Base-by-base conservation (phyloP, 805 yeast species). In the Starmerella apis region DNA sequence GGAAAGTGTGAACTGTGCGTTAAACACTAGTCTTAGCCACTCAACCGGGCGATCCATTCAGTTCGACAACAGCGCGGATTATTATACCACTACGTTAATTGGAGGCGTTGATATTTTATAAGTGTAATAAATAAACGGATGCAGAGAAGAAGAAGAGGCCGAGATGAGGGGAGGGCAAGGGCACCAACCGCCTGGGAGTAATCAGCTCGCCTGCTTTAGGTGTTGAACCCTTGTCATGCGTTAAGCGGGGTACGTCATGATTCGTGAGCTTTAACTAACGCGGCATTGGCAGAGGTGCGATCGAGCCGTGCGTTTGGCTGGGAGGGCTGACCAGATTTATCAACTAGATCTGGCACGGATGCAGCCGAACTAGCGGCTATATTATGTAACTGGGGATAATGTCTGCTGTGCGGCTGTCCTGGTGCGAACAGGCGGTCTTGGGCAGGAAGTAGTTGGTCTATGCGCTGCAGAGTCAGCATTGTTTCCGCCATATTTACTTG, bases 1-100 rank as follows among this genome's bases (percentile, higher is more conserved):
- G 4, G 53, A 52, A 8, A 55, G 20, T 10, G 53, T 43, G 11
- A 50, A n/a, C 35, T 47, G 50, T 10, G 48, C 44, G 35, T 48
- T 42, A 11, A 53, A 48, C 25, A 38, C 33, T 3, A 20, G 19
- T 24, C 45, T 24, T 9, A 44, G 28, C 33, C 36, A n/a, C 18
- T 22, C 36, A 2, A 13, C 9, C 7, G 24, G 24, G 16, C 44
- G 42, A 25, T 38, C 43, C 43, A 38, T 23, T 1, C 28, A 23
- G 19, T 13, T 11, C 11, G 43, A 7, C 9, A 3, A 5, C 37
- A n/a, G 11, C 23, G 42, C 14, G 13, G 18, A 20, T 20, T 20
- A 10, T 8, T 14, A 14, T 20, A 28, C 42, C 18, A 14, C 28
- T 9, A 4, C 42, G n/a, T 8, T 31, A 31, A 31, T 31, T 31